phyloP scores from a whole-genome alignment of 208 protist genomes.

The Porcisia deanei region DNA sequence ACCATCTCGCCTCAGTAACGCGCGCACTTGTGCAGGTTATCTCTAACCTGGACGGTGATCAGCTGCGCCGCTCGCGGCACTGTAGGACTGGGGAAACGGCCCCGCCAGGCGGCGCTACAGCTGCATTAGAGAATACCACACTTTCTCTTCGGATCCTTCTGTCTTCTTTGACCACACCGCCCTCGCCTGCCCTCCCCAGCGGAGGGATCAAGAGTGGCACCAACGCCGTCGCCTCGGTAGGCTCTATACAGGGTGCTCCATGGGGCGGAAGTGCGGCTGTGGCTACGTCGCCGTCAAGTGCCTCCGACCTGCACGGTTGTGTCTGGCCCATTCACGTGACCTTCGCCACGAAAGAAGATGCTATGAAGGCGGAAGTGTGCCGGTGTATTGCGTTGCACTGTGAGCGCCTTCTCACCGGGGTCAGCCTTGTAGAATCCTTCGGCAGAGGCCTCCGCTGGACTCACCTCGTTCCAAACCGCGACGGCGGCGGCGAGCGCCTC shows the following conservation, averaged over 20 bases:
- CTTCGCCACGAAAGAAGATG: slow-evolving; percentile 22
- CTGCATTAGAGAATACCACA: not conserved
- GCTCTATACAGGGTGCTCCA: not conserved
- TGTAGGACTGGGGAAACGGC: not conserved
- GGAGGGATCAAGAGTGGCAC: not conserved
- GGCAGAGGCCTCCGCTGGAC: slow-evolving; percentile 14
- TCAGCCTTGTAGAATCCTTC: slow-evolving; percentile 11
- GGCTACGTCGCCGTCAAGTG: not conserved
- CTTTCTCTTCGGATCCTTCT: slow-evolving; percentile 19
- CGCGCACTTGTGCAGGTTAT: not conserved
- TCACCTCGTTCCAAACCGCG: slow-evolving; percentile 1
- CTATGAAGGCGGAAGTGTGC: slow-evolving; percentile 38
- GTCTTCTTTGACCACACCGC: not conserved
- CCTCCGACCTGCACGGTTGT: not conserved
- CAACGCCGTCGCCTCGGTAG: not conserved
- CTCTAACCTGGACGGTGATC: not conserved
- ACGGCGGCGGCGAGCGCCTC: slow-evolving; percentile 16
- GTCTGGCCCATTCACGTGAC: slow-evolving; percentile 12
- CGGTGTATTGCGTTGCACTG: slow-evolving; percentile 27
- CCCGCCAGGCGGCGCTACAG: not conserved
- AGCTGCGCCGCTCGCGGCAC: not conserved
- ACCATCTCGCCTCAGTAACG: slow-evolving; percentile 9
- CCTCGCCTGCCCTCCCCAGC: not conserved
- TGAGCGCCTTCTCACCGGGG: slow-evolving; percentile 10
- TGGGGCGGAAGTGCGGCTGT: not conserved